Evolutionary conservation across 2,329 filamentous ascomycete species (phyloP).

Genomic region (Berkeleyomyces rouxiae): DNA sequence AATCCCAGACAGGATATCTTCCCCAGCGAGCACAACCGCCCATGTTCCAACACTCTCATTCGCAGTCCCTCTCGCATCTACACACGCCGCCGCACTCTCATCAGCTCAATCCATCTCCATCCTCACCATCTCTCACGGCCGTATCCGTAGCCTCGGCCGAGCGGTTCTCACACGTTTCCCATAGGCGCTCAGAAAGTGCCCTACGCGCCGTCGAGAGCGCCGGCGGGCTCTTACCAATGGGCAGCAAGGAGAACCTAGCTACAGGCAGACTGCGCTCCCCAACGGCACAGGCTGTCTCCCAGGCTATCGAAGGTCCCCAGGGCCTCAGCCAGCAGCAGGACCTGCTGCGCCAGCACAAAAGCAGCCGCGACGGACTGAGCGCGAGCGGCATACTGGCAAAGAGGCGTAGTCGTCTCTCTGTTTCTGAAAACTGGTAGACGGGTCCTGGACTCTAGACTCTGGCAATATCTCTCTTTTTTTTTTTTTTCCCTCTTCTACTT

Average conservation of each 20-base stretch:
- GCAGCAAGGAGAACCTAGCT: not conserved
- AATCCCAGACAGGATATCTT: constrained; percentile 12
- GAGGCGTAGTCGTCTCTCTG: constrained; percentile 7
- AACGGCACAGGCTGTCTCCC: not conserved
- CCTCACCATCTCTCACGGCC: constrained; percentile 22
- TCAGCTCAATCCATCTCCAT: constrained; percentile 24
- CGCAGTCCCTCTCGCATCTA: constrained; percentile 10
- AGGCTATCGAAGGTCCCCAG: not conserved
- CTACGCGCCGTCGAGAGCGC: constrained; percentile 1
- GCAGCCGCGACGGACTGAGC: constrained; percentile 1
- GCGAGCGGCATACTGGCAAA: constrained; percentile 3
- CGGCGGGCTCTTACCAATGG: not conserved
- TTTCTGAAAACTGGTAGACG: constrained; percentile 8
- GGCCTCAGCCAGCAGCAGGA: not conserved
- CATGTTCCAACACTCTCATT: constrained; percentile 19
- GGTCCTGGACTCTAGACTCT: not conserved
- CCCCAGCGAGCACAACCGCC: constrained; percentile 27
- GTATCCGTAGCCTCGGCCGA: not conserved
- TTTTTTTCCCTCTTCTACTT: not conserved
- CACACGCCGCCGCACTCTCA: constrained; percentile 17
- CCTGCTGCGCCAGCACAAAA: not conserved
- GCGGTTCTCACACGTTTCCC: constrained; percentile 7
- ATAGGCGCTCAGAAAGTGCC: constrained; percentile 9
- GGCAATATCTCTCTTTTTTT: not conserved
- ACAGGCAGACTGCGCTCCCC: constrained; percentile 2